Conservation (phyloP, 164 flowering plant genomes). For the Nymphaea colorata region DNA sequence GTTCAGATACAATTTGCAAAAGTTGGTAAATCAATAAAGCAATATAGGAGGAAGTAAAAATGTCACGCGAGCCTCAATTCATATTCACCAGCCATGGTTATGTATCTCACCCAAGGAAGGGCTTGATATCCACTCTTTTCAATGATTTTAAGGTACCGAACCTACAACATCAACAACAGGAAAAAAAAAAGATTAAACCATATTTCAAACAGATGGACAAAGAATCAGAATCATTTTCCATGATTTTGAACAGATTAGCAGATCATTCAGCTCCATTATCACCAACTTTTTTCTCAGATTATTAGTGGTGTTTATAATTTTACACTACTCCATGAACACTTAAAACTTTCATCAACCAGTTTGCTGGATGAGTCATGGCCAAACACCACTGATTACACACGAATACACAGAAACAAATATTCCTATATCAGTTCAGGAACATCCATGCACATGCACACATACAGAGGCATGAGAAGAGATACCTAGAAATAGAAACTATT, state of each 20-base stretch:
- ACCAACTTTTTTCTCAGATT: neutral
- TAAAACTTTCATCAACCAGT: too few relatives aligned
- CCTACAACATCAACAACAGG: constrained; percentile 28
- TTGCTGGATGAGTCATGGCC: too few relatives aligned
- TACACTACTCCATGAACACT: too few relatives aligned
- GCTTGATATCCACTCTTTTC: constrained; percentile 98
- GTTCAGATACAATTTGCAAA: neutral
- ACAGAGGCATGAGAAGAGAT: too few relatives aligned
- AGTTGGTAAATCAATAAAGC: neutral
- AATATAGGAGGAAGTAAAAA: neutral
- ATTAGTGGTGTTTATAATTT: too few relatives aligned
- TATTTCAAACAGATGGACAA: neutral
- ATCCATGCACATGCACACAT: too few relatives aligned
- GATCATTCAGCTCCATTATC: neutral
- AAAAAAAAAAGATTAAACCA: constrained; percentile 1
- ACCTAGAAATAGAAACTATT: too few relatives aligned
- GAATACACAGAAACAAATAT: too few relatives aligned
- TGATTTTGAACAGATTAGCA: neutral
- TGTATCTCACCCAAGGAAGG: constrained; percentile 97
- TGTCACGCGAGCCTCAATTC: constrained; percentile 65
- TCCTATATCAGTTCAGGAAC: too few relatives aligned
- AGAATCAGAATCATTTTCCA: neutral
- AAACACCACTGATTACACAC: too few relatives aligned
- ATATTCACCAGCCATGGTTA: constrained; percentile 96
- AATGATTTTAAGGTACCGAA: constrained; percentile 82